Percentiles rank a stretch among this genome's conserved stretches.
phyloP scores from a whole-genome alignment of 1,284 basidiomycete genomes.

The Taiwanofungus camphoratus region DNA sequence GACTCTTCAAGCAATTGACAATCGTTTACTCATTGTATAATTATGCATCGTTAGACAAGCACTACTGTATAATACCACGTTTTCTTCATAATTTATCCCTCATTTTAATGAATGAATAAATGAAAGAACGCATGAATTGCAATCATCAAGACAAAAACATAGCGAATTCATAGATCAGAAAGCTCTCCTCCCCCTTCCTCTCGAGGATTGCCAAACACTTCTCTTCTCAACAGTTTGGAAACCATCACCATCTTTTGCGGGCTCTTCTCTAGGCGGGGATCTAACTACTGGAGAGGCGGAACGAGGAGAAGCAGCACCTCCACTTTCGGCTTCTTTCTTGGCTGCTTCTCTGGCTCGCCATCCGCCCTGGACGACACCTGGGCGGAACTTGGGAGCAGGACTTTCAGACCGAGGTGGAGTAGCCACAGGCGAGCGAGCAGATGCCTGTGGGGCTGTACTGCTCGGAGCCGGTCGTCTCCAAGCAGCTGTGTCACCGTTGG shows the following conservation, averaged over 20 bases:
- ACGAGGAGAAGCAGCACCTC: constrained; percentile 28
- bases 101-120: constrained; percentile 5
- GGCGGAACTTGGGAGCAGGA: constrained; percentile 43
- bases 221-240: constrained; percentile 57
- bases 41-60: constrained; percentile 11
- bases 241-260: constrained; percentile 56
- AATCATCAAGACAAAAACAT: constrained; percentile 8
- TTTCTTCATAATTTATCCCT: constrained; percentile 4
- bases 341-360: constrained; percentile 57
- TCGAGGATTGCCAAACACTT: constrained; percentile 38
- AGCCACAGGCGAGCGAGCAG: constrained; percentile 28
- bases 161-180: constrained; percentile 6
- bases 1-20: too few relatives aligned
- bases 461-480: constrained; percentile 34
- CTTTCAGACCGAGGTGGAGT: constrained; percentile 39
- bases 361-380: constrained; percentile 33
- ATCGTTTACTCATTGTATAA: constrained; percentile 4
- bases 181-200: constrained; percentile 26
- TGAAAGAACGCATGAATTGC: constrained; percentile 5
- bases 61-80: constrained; percentile 22
- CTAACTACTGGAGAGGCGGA: constrained; percentile 33
- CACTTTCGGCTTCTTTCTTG: constrained; percentile 25
- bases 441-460: constrained; percentile 13
- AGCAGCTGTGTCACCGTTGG: constrained; percentile 13
- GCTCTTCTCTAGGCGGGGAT: constrained; percentile 34